phyloP scores from a whole-genome alignment of 345 rosid genomes.

The Brassica cretica region DNA sequence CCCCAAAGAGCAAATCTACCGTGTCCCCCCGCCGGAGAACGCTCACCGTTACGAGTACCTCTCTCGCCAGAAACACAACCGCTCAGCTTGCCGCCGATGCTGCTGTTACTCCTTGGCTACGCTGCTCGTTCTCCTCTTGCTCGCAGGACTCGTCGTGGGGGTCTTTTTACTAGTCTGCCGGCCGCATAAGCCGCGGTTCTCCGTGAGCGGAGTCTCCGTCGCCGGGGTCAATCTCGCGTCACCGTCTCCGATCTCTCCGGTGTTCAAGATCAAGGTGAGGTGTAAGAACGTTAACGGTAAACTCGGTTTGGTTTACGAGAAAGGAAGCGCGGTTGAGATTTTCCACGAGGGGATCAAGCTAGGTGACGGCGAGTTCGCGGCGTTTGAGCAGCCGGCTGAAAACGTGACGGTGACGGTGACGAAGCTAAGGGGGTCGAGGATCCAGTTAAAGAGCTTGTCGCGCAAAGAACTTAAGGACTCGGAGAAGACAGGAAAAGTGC shows the following conservation, averaged over 20 bases:
- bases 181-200: slow-evolving; percentile 60
- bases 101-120: slow-evolving; percentile 42
- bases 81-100: slow-evolving; percentile 43
- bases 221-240: slow-evolving; percentile 56
- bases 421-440: slow-evolving; percentile 44
- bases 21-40: slow-evolving; percentile 59
- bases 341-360: slow-evolving; percentile 43
- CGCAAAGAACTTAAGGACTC: slow-evolving; percentile 29
- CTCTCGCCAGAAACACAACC: slow-evolving; percentile 46
- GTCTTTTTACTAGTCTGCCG: slow-evolving; percentile 57
- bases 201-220: slow-evolving; percentile 54
- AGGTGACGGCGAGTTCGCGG: slow-evolving; percentile 52
- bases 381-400: slow-evolving; percentile 52
- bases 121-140: slow-evolving; percentile 39
- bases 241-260: slow-evolving; percentile 47
- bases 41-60: slow-evolving; percentile 55
- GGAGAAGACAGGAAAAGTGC: slow-evolving; percentile 47
- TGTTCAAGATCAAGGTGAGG: slow-evolving; percentile 46
- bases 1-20: slow-evolving; percentile 67
- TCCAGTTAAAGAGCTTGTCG: slow-evolving; percentile 44
- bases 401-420: slow-evolving; percentile 53
- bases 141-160: slow-evolving; percentile 45
- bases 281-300: slow-evolving; percentile 57
- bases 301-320: slow-evolving; percentile 56
- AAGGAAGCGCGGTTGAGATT: slow-evolving; percentile 43